Evolutionary conservation across 371 early-diverging fungal genomes (phyloP).

Genomic region (Apophysomyces trapeziformis): DNA sequence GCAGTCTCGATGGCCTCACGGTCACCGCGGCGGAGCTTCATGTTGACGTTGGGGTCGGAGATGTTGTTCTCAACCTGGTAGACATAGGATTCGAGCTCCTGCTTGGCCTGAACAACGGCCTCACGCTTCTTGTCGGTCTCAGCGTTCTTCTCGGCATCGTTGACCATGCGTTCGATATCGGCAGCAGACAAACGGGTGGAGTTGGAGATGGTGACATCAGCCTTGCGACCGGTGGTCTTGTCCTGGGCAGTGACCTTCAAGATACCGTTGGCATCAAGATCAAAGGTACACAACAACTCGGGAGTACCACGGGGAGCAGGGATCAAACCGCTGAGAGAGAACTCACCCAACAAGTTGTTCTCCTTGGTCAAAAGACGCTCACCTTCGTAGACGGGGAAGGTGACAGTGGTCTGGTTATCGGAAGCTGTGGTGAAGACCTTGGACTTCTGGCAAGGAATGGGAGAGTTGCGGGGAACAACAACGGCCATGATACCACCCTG

Average conservation of each 20-base stretch:
- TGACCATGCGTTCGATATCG: slow-evolving; percentile 91
- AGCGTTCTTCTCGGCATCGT: slow-evolving; percentile 88
- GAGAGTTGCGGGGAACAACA: slow-evolving; percentile 86
- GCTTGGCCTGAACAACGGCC: slow-evolving; percentile 82
- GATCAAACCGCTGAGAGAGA: slow-evolving; percentile 86
- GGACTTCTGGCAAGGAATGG: slow-evolving; percentile 90
- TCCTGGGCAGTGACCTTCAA: slow-evolving; percentile 93
- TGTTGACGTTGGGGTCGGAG: slow-evolving; percentile 79
- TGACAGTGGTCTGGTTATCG: slow-evolving; percentile 94
- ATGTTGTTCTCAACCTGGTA: slow-evolving; percentile 88
- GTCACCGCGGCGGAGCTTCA: slow-evolving; percentile 82
- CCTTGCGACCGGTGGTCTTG: slow-evolving; percentile 86
- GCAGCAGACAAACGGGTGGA: slow-evolving; percentile 87
- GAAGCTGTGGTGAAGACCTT: slow-evolving; percentile 94
- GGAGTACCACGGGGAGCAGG: slow-evolving; percentile 92
- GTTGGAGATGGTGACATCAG: slow-evolving; percentile 93
- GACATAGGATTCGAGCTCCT: slow-evolving; percentile 86
- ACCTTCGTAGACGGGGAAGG: slow-evolving; percentile 94
- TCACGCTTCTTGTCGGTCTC: slow-evolving; percentile 84
- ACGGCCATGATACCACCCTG: slow-evolving; percentile 87
- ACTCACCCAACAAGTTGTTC: slow-evolving; percentile 93
- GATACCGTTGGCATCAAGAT: slow-evolving; percentile 95
- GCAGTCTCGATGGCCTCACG: slow-evolving; percentile 87
- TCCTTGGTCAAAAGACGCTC: slow-evolving; percentile 90
- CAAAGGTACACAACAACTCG: slow-evolving; percentile 93